These are phyloP conservation scores for Ogataea methanolica DNA, from an alignment of 805 yeast genomes.

Conservation along the genomic window DNA sequence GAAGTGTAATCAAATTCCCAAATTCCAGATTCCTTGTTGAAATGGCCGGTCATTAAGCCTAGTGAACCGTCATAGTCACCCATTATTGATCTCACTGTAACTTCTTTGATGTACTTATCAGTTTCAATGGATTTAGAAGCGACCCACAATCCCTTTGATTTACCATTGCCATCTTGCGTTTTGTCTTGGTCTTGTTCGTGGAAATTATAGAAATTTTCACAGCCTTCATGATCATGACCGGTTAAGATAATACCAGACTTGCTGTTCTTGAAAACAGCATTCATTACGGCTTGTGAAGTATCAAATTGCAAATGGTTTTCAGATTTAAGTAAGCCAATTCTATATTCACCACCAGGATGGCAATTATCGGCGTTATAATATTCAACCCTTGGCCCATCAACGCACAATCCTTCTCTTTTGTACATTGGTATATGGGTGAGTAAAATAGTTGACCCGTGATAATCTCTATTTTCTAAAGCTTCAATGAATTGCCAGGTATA, in stretches of 20 bases:
- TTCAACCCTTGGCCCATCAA: slow-evolving; percentile 75
- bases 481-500: slow-evolving; percentile 74
- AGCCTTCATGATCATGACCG: slow-evolving; percentile 97
- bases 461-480: slow-evolving; percentile 48
- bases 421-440: slow-evolving; percentile 88
- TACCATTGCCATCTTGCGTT: neutral
- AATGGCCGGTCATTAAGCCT: slow-evolving; percentile 78
- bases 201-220: slow-evolving; percentile 62
- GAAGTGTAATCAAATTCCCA: slow-evolving; percentile 70
- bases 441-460: slow-evolving; percentile 74
- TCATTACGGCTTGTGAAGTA: slow-evolving; percentile 61
- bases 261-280: slow-evolving; percentile 61
- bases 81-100: slow-evolving; percentile 92
- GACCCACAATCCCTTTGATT: slow-evolving; percentile 46
- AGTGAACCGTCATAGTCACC: slow-evolving; percentile 91
- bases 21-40: slow-evolving; percentile 32
- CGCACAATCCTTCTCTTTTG: slow-evolving; percentile 77
- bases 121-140: slow-evolving; percentile 42
- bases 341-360: slow-evolving; percentile 51
- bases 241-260: slow-evolving; percentile 79
- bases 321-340: slow-evolving; percentile 66
- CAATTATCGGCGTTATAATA: slow-evolving; percentile 53
- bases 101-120: slow-evolving; percentile 53
- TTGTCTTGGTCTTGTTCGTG: slow-evolving; percentile 13
- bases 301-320: slow-evolving; percentile 80